phyloP scores from a whole-genome alignment of 352 stramenopile genomes.

The Discostella stelligera region DNA sequence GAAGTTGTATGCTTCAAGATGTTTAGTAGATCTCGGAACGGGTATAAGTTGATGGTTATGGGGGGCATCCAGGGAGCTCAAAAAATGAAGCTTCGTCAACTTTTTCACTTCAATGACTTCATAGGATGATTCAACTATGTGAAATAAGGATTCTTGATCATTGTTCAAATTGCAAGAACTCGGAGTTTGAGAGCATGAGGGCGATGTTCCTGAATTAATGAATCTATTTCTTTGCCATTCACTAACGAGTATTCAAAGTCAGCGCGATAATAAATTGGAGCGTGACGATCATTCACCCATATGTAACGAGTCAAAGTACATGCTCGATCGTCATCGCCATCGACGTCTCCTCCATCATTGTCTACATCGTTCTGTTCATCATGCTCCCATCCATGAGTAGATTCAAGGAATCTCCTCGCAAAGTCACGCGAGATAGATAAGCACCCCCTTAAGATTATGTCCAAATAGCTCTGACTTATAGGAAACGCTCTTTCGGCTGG shows the following conservation, averaged over 20 bases:
- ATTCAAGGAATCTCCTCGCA: conserved; percentile 50
- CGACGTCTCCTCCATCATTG: background rate
- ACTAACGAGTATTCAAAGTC: conserved; percentile 51
- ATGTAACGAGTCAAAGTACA: conserved; percentile 11
- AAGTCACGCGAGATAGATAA: conserved; percentile 58
- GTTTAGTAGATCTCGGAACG: no score
- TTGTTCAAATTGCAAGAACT: conserved; percentile 19
- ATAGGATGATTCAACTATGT: no score
- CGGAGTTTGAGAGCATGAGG: conserved; percentile 31
- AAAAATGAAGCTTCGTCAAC: no score
- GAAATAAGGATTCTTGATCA: background rate
- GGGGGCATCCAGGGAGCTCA: no score
- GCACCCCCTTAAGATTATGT: conserved; percentile 71
- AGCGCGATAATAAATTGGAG: conserved; percentile 64
- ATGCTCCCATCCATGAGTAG: conserved; percentile 62
- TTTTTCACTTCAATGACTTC: no score
- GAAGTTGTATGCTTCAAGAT: no score
- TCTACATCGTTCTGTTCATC: conserved; percentile 11
- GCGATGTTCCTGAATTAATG: conserved; percentile 43
- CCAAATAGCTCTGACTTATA: conserved; percentile 70
- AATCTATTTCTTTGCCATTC: conserved; percentile 37
- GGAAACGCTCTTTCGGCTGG: conserved; percentile 44
- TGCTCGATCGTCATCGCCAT: conserved; percentile 2
- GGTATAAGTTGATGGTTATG: no score
- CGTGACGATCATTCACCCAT: conserved; percentile 66